Conservation (phyloP, 148 eudicot genomes). For the Mesembryanthemum crystallinum region DNA sequence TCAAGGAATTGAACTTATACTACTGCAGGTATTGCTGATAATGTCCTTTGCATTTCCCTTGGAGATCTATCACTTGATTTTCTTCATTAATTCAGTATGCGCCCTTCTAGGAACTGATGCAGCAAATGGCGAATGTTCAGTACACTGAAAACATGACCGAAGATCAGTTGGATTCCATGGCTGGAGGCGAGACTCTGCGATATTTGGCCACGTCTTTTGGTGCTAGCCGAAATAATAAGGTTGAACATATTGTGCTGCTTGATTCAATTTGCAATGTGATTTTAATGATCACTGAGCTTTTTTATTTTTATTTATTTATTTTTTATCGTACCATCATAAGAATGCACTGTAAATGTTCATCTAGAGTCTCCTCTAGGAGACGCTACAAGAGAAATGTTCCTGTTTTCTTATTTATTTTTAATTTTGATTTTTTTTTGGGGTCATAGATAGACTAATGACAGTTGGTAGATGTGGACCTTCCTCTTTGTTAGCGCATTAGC, state of each 20-base stretch:
- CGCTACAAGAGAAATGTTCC: no score
- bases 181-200: constrained; percentile 93
- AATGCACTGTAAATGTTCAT: no score
- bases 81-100: constrained; percentile 4
- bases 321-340: no score
- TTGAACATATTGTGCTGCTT: constrained; percentile 12
- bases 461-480: no score
- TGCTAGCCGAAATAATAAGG: constrained; percentile 87
- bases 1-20: constrained; percentile 85
- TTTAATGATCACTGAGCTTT: neutral
- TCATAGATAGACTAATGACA: no score
- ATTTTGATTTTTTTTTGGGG: no score
- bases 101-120: constrained; percentile 75
- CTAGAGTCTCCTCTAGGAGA: no score
- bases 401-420: no score
- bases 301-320: no score
- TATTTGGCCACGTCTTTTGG: constrained; percentile 96
- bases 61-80: neutral
- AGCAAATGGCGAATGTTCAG: constrained; percentile 98
- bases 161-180: constrained; percentile 97
- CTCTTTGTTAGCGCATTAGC: no score
- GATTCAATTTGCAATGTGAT: neutral
- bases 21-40: constrained; percentile 65
- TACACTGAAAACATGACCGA: constrained; percentile 98
- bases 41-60: neutral